These are phyloP conservation scores for Moesziomyces globuligerus DNA, from an alignment of 1,284 basidiomycete genomes.

Conservation along the genomic window DNA sequence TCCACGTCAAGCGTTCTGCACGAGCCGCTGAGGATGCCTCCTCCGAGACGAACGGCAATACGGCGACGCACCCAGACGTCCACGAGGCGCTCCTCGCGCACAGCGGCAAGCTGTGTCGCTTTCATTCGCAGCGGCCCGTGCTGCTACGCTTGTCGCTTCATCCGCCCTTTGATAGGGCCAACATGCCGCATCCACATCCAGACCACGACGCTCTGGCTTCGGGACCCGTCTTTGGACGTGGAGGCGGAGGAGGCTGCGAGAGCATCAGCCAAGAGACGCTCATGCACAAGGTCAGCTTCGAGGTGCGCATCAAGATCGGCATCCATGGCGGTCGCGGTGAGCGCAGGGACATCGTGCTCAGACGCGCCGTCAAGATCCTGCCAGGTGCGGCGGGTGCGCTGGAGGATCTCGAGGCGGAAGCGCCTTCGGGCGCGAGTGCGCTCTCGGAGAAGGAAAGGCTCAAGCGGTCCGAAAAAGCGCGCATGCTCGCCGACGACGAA, in stretches of 20 bases:
- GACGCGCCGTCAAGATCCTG: conserved; percentile 49
- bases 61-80: conserved; percentile 1
- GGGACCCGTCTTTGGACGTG: conserved; percentile 50
- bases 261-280: conserved; percentile 63
- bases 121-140: conserved; percentile 55
- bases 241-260: conserved; percentile 62
- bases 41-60: background rate
- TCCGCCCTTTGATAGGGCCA: conserved; percentile 57
- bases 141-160: conserved; percentile 57
- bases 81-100: conserved; percentile 59
- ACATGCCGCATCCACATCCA: conserved; percentile 63
- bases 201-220: conserved; percentile 59
- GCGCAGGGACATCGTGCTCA: conserved; percentile 50
- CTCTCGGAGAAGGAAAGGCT: conserved; percentile 31
- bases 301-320: conserved; percentile 55
- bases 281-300: conserved; percentile 62
- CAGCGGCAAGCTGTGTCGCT: conserved; percentile 64
- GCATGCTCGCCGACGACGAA: conserved; percentile 13
- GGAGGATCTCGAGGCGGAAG: conserved; percentile 8
- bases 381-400: conserved; percentile 57
- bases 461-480: conserved; percentile 41
- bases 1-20: conserved; percentile 32
- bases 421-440: background rate
- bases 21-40: background rate
- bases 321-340: conserved; percentile 46